phyloP scores from a whole-genome alignment of 768 basidiomycete genomes.

The Mycena sanguinolenta region DNA sequence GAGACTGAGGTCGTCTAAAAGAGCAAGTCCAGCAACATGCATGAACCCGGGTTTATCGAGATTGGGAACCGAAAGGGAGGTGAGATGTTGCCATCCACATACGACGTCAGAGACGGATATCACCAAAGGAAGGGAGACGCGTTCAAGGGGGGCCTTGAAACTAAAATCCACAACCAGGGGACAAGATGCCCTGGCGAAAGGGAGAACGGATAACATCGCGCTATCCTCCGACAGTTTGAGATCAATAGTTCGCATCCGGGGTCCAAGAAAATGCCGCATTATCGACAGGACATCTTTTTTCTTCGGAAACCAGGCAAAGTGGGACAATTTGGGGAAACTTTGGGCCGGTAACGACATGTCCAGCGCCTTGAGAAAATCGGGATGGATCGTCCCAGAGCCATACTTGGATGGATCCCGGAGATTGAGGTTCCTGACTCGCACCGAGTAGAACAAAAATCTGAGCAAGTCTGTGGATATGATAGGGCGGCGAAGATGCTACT shows the following conservation, averaged over 20 bases:
- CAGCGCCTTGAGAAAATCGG: constrained; percentile 21
- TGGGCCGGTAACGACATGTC: constrained; percentile 5
- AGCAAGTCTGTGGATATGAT: constrained; percentile 14
- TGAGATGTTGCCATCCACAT: constrained; percentile 26
- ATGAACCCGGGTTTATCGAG: constrained; percentile 16
- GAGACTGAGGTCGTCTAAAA: constrained; percentile 10
- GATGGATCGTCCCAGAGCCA: not conserved
- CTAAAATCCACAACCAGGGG: not conserved
- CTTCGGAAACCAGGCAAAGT: constrained; percentile 8
- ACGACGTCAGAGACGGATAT: constrained; percentile 7
- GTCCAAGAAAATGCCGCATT: not conserved
- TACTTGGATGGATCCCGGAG: not conserved
- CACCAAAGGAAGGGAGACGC: not conserved
- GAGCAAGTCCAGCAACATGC: constrained; percentile 12
- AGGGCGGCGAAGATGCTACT: constrained; percentile 17
- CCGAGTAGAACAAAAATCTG: constrained; percentile 28
- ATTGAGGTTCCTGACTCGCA: constrained; percentile 8
- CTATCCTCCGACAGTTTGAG: not conserved
- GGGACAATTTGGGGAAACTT: constrained; percentile 3
- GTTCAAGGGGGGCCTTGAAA: not conserved
- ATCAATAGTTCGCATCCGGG: not conserved
- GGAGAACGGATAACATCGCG: not conserved
- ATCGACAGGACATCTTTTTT: not conserved
- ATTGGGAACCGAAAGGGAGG: constrained; percentile 5
- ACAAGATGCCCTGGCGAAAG: not conserved